Evolutionary conservation across 208 protist species (phyloP).

Genomic region (Porcisia hertigi): DNA sequence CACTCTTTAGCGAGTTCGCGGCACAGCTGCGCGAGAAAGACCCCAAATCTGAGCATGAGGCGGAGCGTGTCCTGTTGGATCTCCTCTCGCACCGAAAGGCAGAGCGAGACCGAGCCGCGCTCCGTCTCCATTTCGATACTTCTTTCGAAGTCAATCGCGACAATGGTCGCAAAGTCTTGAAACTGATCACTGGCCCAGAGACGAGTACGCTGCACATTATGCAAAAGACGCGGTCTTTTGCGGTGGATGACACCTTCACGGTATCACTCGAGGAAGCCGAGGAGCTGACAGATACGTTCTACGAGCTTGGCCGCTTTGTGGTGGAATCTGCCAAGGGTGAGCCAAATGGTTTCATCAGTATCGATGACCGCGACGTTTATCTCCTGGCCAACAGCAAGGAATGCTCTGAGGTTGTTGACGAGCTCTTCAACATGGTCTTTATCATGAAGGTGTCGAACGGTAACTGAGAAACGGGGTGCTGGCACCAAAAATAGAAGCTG

Average conservation of each 20-base stretch:
- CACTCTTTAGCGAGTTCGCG: slow-evolving; percentile 76
- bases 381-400: slow-evolving; percentile 65
- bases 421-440: slow-evolving; percentile 79
- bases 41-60: slow-evolving; percentile 73
- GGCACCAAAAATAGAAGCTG: neutral
- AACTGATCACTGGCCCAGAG: slow-evolving; percentile 52
- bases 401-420: slow-evolving; percentile 73
- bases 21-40: slow-evolving; percentile 74
- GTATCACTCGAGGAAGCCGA: slow-evolving; percentile 70
- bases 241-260: slow-evolving; percentile 57
- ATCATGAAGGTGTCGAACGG: slow-evolving; percentile 46
- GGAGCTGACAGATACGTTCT: slow-evolving; percentile 80
- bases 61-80: slow-evolving; percentile 73
- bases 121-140: slow-evolving; percentile 66
- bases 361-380: slow-evolving; percentile 83
- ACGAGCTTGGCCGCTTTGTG: slow-evolving; percentile 79
- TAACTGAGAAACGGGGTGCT: neutral
- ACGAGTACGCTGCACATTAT: slow-evolving; percentile 65
- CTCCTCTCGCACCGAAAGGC: slow-evolving; percentile 80
- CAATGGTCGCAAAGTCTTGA: slow-evolving; percentile 75
- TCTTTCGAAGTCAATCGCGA: slow-evolving; percentile 83
- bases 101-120: slow-evolving; percentile 72
- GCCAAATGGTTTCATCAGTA: slow-evolving; percentile 75
- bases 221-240: slow-evolving; percentile 64
- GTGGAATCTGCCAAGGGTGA: slow-evolving; percentile 75